These are phyloP conservation scores for Didymella lethalis DNA, from an alignment of 2,329 filamentous ascomycete genomes.

Conservation along the genomic window DNA sequence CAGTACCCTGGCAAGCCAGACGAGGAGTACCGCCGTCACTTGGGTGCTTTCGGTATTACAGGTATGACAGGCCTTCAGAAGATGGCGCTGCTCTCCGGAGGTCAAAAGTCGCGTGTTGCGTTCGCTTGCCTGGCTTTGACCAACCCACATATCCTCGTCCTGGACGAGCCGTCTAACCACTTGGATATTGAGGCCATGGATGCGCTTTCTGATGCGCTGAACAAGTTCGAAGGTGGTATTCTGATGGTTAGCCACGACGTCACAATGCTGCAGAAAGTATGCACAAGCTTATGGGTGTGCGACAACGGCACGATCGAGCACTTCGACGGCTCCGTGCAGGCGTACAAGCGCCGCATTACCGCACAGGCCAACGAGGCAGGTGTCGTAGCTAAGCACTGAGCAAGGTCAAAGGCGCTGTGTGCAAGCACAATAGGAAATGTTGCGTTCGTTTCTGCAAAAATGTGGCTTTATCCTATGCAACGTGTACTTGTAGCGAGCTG, in stretches of 20 bases:
- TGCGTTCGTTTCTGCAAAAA: not conserved
- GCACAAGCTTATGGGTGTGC: slow-evolving; percentile 94
- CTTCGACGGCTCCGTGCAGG: slow-evolving; percentile 92
- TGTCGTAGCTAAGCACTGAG: slow-evolving; percentile 70
- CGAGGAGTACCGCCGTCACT: slow-evolving; percentile 94
- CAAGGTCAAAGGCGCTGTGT: not conserved
- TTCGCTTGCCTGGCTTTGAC: slow-evolving; percentile 95
- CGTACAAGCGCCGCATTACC: slow-evolving; percentile 96
- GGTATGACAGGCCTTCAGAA: slow-evolving; percentile 97
- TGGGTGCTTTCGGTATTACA: slow-evolving; percentile 85
- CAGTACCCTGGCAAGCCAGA: slow-evolving; percentile 89
- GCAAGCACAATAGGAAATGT: not conserved
- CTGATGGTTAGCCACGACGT: slow-evolving; percentile 99
- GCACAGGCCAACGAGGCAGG: slow-evolving; percentile 88
- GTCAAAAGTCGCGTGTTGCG: slow-evolving; percentile 97
- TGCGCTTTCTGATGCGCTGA: slow-evolving; percentile 82
- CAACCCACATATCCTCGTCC: slow-evolving; percentile 95
- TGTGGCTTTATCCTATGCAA: not conserved
- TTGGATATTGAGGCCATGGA: slow-evolving; percentile 99
- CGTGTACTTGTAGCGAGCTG: not conserved
- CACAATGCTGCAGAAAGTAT: slow-evolving; percentile 97
- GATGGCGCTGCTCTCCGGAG: slow-evolving; percentile 92
- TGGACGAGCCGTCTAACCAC: slow-evolving; percentile 98
- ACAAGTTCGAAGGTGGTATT: slow-evolving; percentile 90
- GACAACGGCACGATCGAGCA: slow-evolving; percentile 94